A percentile compares a stretch with the other conserved stretches of the same genome.
Evolutionary conservation across 192 early-diverging fungal species (phyloP).

Genomic region (Radiomyces spectabilis): DNA sequence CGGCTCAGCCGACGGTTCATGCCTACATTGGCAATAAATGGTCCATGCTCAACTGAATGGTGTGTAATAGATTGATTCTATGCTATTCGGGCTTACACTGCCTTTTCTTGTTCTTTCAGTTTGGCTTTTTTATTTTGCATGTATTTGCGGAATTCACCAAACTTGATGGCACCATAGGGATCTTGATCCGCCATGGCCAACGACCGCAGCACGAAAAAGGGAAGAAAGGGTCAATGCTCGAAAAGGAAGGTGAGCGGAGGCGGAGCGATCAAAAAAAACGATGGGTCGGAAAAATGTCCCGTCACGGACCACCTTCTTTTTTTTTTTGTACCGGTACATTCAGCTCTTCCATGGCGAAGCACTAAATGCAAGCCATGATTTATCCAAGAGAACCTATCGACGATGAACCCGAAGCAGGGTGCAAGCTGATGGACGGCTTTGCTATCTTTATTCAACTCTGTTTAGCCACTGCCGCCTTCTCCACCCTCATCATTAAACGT

Average conservation of each 20-base stretch:
- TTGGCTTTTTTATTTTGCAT: slow-evolving; percentile 42
- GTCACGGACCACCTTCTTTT: too few relatives aligned
- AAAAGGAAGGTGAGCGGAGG: too few relatives aligned
- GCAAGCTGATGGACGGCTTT: slow-evolving; percentile 55
- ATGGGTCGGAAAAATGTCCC: too few relatives aligned
- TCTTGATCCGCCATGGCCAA: slow-evolving; percentile 20
- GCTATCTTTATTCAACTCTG: slow-evolving; percentile 63
- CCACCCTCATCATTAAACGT: slow-evolving; percentile 68
- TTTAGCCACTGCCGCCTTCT: slow-evolving; percentile 62
- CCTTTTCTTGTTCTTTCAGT: slow-evolving; percentile 37
- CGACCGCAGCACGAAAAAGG: not conserved
- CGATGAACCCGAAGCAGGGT: slow-evolving; percentile 16
- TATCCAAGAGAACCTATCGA: not conserved
- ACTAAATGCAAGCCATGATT: too few relatives aligned
- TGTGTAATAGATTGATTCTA: too few relatives aligned
- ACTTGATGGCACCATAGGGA: slow-evolving; percentile 36
- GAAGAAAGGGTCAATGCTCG: not conserved
- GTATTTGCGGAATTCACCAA: slow-evolving; percentile 41
- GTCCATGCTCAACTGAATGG: too few relatives aligned
- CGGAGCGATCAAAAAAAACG: too few relatives aligned
- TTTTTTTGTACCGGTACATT: too few relatives aligned
- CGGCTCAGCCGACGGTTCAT: too few relatives aligned
- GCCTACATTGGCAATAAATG: too few relatives aligned
- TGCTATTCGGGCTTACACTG: slow-evolving; percentile 30
- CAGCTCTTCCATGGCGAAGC: too few relatives aligned